Base-by-base conservation (phyloP, 305 asterid genomes). In the Solanum hybrid region DNA sequence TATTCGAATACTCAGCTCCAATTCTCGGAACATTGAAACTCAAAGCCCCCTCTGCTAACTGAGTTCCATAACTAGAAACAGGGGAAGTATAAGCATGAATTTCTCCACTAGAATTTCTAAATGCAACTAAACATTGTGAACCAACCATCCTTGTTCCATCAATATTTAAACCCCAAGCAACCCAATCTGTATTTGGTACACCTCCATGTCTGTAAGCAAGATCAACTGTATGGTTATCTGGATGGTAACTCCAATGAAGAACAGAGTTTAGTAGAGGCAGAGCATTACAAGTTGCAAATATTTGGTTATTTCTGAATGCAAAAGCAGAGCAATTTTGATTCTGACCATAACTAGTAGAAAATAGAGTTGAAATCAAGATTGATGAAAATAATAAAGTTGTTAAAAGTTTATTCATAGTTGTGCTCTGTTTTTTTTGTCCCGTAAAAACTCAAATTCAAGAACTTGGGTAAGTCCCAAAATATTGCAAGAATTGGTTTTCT, bases 181-280 rank as follows among this genome's bases (percentile, higher is more conserved):
- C 94, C 98, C 99, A 97, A 57, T 91, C 90, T 34, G 94, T 79
- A 24, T 92, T 1, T 36, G 90, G 70, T 79, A 92, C 90, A 0
- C 91, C 93, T 3, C 94, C 87, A 92, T 94, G 98, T n/a, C 99
- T 90, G 91, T 92, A 97, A 3, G 99, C 99, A 11, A 97, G 89
- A 29, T 96, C 95, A 6, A 94, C 92, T 1, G 95, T 89, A 89
- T 92, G 89, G 91, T 94, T 95, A n/a, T 87, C 17, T n/a, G 38
- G 89, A 86, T 94, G 93, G 93, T 95, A 96, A 86, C 26, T 95
- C 96, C 97, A 97, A 90, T 97, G 98, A 3, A 97, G 92, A 94
- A 93, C 93, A 4, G 99, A 89, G 93, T 86, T 90, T 3, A 97
- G 92, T 4, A 90, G 93, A 1, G 98, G 96, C 10, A 97, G 97